A percentile compares a stretch with the other conserved stretches of the same genome.
phyloP scores from a whole-genome alignment of 345 rosid species.

The Lumnitzera littorea region DNA sequence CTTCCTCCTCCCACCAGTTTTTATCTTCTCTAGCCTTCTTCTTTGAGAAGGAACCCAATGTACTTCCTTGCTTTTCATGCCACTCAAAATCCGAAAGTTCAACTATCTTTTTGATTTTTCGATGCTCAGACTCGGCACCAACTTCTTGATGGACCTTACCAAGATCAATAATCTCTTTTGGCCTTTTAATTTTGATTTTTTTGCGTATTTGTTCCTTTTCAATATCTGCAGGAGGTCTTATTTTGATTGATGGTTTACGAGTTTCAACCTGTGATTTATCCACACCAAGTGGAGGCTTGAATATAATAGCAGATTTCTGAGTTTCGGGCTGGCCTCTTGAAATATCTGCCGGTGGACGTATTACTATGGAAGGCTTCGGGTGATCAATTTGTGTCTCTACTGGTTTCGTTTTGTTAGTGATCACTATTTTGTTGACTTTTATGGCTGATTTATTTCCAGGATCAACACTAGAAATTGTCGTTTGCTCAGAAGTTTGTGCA shows the following conservation, averaged over 20 bases:
- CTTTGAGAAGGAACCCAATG: constrained; percentile 37
- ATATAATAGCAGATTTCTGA: constrained; percentile 47
- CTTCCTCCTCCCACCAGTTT: constrained; percentile 79
- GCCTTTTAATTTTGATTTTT: constrained; percentile 67
- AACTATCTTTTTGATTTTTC: constrained; percentile 74
- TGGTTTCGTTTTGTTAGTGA: constrained; percentile 63
- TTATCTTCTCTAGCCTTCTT: constrained; percentile 56
- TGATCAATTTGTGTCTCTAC: constrained; percentile 47
- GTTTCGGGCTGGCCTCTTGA: constrained; percentile 54
- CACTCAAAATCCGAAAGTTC: constrained; percentile 67
- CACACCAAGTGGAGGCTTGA: constrained; percentile 47
- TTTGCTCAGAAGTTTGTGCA: constrained; percentile 47
- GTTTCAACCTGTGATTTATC: constrained; percentile 55
- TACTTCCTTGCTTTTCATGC: constrained; percentile 33
- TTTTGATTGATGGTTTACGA: constrained; percentile 67
- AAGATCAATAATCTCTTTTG: constrained; percentile 64
- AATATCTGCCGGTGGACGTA: constrained; percentile 43
- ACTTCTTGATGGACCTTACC: constrained; percentile 72
- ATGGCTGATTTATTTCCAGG: constrained; percentile 40
- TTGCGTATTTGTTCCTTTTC: constrained; percentile 65
- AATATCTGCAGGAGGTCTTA: constrained; percentile 65
- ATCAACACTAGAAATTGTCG: constrained; percentile 36
- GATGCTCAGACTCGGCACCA: constrained; percentile 48
- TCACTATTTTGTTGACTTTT: constrained; percentile 60
- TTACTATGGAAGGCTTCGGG: constrained; percentile 50